Evolutionary conservation across 345 rosid genomes (phyloP).

Genomic region (Cardiospermum halicacabum): DNA sequence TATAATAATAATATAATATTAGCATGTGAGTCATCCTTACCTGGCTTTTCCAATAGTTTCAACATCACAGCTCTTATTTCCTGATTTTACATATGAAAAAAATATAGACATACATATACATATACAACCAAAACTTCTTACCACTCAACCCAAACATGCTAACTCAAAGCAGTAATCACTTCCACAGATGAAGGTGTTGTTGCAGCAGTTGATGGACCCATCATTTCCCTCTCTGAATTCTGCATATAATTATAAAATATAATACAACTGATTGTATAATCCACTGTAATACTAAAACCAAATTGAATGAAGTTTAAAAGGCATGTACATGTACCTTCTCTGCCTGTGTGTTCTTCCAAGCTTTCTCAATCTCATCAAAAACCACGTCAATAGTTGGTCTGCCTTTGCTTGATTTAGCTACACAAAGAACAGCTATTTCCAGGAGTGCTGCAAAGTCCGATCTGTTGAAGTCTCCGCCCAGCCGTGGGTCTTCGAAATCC

Average conservation of each 20-base stretch:
- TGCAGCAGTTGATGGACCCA: constrained; percentile 14
- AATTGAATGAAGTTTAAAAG: too few relatives aligned
- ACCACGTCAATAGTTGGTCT: constrained; percentile 45
- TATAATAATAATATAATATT: too few relatives aligned
- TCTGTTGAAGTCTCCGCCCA: constrained; percentile 31
- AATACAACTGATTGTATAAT: too few relatives aligned
- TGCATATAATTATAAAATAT: constrained; percentile 12
- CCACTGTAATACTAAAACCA: too few relatives aligned
- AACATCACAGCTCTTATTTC: neutral
- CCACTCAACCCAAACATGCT: neutral
- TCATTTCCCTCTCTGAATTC: constrained; percentile 16
- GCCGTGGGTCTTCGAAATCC: constrained; percentile 47
- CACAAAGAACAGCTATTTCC: constrained; percentile 45
- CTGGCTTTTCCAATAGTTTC: too few relatives aligned
- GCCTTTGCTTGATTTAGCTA: constrained; percentile 46
- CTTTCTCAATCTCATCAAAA: constrained; percentile 44
- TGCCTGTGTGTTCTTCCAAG: constrained; percentile 35
- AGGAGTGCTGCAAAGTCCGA: constrained; percentile 44
- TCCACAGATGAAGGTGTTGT: constrained; percentile 31
- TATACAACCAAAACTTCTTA: neutral
- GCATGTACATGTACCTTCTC: constrained; percentile 23
- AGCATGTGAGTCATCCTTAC: too few relatives aligned
- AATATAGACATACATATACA: too few relatives aligned
- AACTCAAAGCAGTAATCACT: constrained; percentile 21
- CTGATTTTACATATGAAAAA: too few relatives aligned